Conservation (phyloP, 176 grass and related monocot species). For the Rhynchospora pubera region DNA sequence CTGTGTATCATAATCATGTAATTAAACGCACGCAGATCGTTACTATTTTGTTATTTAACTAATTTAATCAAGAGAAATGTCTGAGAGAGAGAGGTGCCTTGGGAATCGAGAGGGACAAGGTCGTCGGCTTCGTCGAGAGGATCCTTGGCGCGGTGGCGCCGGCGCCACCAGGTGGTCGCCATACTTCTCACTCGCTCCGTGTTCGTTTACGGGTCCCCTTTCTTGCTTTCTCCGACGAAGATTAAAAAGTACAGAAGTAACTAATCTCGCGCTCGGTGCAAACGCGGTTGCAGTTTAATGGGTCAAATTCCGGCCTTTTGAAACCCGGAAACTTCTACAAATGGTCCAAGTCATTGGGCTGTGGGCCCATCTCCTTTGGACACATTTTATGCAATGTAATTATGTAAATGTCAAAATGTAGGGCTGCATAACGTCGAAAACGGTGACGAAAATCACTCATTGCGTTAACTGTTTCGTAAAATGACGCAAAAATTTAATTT, state of each 20-base stretch:
- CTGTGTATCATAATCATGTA: constrained; percentile 34
- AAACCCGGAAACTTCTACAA: not conserved
- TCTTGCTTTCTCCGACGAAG: constrained; percentile 1
- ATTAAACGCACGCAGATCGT: not conserved
- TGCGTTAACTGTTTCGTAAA: no score
- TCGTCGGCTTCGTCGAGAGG: constrained; percentile 36
- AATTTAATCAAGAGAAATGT: not conserved
- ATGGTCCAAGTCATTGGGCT: not conserved
- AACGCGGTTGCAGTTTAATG: not conserved
- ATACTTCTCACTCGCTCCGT: constrained; percentile 10
- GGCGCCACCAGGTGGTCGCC: constrained; percentile 56
- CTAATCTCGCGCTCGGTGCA: not conserved
- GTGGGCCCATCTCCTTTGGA: not conserved
- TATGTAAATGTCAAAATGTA: no score
- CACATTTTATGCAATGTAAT: not conserved
- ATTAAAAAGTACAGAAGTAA: not conserved
- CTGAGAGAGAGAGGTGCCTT: constrained; percentile 33
- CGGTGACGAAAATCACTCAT: no score
- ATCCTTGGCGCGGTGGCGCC: constrained; percentile 30
- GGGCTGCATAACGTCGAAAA: no score
- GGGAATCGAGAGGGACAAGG: constrained; percentile 56
- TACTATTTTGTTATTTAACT: not conserved
- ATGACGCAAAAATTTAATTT: no score
- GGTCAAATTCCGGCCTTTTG: not conserved
- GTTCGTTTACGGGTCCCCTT: not conserved